Conservation (phyloP, 2,329 filamentous ascomycete species). For the Trichoderma sp. region DNA sequence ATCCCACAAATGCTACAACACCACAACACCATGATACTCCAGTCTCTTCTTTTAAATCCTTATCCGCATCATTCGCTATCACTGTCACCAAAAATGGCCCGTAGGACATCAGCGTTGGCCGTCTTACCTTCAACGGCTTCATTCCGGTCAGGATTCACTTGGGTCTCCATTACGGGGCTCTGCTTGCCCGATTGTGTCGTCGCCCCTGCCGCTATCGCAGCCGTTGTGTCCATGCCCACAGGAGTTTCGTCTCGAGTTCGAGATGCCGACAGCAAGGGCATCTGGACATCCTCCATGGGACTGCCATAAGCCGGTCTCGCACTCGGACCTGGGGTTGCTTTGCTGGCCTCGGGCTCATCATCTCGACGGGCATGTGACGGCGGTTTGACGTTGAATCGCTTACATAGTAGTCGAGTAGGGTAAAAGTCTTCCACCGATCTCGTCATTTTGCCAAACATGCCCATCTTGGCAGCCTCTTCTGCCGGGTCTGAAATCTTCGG, state of each 20-base stretch:
- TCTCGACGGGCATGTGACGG: conserved; percentile 68
- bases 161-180: conserved; percentile 24
- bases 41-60: not conserved
- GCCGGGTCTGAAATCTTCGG: conserved; percentile 63
- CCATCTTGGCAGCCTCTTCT: conserved; percentile 81
- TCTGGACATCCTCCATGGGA: conserved; percentile 8
- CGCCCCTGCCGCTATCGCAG: not conserved
- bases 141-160: conserved; percentile 73
- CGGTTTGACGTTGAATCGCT: conserved; percentile 85
- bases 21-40: not conserved
- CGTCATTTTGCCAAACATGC: conserved; percentile 92
- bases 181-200: not conserved
- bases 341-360: conserved; percentile 35
- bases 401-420: conserved; percentile 85
- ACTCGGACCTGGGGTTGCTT: not conserved
- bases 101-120: conserved; percentile 81
- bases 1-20: not conserved
- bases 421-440: conserved; percentile 70
- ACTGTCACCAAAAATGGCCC: conserved; percentile 90
- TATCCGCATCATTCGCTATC: conserved; percentile 58
- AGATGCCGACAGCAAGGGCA: not conserved
- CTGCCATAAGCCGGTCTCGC: not conserved
- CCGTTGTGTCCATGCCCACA: not conserved
- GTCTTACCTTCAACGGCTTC: conserved; percentile 65
- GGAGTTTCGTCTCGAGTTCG: not conserved